Percentiles rank a stretch among this genome's conserved stretches.
These are phyloP conservation scores for Chrysanthemum lavandulifolium DNA, from an alignment of 129 eudicot genomes.

Conservation along the genomic window DNA sequence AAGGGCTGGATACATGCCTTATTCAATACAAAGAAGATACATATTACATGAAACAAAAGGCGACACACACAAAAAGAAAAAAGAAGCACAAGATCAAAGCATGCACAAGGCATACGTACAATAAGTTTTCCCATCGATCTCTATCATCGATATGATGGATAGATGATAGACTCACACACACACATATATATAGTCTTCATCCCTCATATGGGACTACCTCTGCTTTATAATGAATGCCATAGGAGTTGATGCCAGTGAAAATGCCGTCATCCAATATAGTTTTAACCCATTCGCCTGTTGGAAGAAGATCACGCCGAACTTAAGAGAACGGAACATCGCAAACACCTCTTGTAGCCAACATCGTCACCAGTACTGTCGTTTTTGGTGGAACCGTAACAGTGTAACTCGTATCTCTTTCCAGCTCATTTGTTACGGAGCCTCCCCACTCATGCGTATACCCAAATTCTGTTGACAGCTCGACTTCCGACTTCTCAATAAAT, in stretches of 20 bases:
- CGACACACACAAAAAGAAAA: no score
- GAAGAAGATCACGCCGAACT: constrained; percentile 7
- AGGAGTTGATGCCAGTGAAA: constrained; percentile 4
- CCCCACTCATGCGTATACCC: not conserved
- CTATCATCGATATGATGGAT: no score
- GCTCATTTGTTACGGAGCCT: not conserved
- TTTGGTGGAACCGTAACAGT: not conserved
- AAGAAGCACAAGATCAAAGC: no score
- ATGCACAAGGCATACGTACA: no score
- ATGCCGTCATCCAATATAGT: constrained; percentile 4
- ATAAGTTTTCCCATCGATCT: no score
- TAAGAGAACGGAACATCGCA: not conserved
- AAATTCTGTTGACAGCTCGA: not conserved
- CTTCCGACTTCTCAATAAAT: not conserved
- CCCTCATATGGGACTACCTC: not conserved
- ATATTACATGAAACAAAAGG: no score
- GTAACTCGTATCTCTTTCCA: not conserved
- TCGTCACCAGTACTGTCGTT: not conserved
- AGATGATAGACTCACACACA: no score
- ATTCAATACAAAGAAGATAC: no score
- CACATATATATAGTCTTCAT: not conserved
- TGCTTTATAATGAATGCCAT: not conserved
- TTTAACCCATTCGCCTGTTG: not conserved
- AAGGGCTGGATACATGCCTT: no score
- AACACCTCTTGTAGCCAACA: not conserved